Conservation (phyloP, 768 basidiomycete genomes). For the Xerocomus brunneocitrinus region DNA sequence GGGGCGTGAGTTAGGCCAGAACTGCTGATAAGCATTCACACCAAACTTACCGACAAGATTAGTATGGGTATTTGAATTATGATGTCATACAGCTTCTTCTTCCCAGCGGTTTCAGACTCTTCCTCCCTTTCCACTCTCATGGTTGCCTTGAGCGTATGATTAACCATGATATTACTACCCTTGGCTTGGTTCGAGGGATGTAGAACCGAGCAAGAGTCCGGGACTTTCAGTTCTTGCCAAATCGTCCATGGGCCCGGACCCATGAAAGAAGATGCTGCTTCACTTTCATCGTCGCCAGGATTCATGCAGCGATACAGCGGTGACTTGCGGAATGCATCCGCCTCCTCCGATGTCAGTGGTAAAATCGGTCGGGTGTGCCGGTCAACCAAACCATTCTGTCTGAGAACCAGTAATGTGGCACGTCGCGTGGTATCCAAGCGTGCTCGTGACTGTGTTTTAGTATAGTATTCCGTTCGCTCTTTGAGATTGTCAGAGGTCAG, state of each 20-base stretch:
- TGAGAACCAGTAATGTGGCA: conserved; percentile 59
- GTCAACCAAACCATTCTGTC: conserved; percentile 36
- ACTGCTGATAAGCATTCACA: neutral
- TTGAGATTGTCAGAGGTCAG: neutral
- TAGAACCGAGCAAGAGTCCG: conserved; percentile 55
- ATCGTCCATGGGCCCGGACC: conserved; percentile 88
- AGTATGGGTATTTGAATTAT: conserved; percentile 81
- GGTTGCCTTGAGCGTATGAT: conserved; percentile 75
- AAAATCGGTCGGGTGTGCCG: conserved; percentile 60
- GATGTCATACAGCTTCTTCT: conserved; percentile 81
- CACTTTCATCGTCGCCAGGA: conserved; percentile 49
- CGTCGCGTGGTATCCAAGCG: conserved; percentile 64
- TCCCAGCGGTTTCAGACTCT: conserved; percentile 61
- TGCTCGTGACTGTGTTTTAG: conserved; percentile 58
- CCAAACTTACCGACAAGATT: conserved; percentile 70
- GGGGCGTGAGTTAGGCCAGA: neutral
- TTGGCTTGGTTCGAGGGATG: conserved; percentile 66
- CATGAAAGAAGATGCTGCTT: conserved; percentile 57
- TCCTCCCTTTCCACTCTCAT: conserved; percentile 83
- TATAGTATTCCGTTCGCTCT: conserved; percentile 84
- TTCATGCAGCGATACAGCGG: conserved; percentile 54
- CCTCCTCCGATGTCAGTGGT: conserved; percentile 70
- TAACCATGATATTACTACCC: conserved; percentile 63
- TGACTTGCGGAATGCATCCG: conserved; percentile 57
- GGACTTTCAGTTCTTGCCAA: conserved; percentile 63